phyloP scores from a whole-genome alignment of 805 yeast genomes.

The Zygotorulaspora sp. region DNA sequence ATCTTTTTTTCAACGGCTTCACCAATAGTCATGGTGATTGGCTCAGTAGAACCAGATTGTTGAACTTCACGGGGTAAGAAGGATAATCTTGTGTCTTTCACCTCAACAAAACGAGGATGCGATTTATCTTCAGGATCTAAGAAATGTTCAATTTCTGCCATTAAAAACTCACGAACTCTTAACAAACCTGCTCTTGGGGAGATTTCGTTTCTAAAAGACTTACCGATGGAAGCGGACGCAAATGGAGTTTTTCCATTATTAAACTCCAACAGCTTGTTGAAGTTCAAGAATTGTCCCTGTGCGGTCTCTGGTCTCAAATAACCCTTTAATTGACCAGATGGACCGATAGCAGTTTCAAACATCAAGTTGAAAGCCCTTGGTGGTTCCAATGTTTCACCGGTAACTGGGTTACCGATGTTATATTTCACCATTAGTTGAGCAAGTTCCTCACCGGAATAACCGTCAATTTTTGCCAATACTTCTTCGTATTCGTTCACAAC shows the following conservation, averaged over 20 bases:
- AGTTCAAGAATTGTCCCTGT: constrained; percentile 97
- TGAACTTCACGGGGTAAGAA: constrained; percentile 87
- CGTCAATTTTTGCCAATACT: constrained; percentile 90
- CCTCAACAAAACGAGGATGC: constrained; percentile 75
- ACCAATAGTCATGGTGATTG: constrained; percentile 65
- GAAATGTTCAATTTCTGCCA: constrained; percentile 99
- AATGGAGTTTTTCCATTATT: constrained; percentile 97
- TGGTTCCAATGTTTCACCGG: constrained; percentile 77
- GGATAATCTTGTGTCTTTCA: constrained; percentile 64
- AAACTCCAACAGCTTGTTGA: constrained; percentile 86
- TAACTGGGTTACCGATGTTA: constrained; percentile 86
- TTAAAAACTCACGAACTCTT: constrained; percentile 96
- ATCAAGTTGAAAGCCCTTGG: constrained; percentile 95
- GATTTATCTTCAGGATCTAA: constrained; percentile 89
- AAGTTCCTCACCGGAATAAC: constrained; percentile 86
- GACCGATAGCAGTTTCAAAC: constrained; percentile 99
- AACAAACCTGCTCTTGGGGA: constrained; percentile 97
- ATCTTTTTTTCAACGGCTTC: constrained; percentile 84
- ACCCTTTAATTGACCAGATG: constrained; percentile 94
- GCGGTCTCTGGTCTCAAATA: constrained; percentile 98
- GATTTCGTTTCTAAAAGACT: constrained; percentile 97
- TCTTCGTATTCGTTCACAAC: constrained; percentile 76
- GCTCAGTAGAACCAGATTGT: constrained; percentile 73
- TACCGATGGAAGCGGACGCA: constrained; percentile 99
- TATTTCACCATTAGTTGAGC: constrained; percentile 83